Conservation (phyloP, 1,139 yeast genomes). For the Hemisphaericaspora subhashii region DNA sequence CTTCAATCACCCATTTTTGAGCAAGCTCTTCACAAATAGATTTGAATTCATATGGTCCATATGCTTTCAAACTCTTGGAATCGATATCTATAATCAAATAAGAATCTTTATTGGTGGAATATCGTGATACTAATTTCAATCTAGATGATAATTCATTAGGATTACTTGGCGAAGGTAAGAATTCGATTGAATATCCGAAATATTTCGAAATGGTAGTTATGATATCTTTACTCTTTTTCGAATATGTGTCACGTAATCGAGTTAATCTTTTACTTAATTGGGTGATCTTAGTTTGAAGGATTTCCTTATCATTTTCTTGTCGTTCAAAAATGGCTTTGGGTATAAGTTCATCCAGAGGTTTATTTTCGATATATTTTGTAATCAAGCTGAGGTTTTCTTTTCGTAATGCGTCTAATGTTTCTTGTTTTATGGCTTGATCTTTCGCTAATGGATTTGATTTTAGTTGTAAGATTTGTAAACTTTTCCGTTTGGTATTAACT, state of each 20-base stretch:
- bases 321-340: slow-evolving; percentile 71
- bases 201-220: slow-evolving; percentile 66
- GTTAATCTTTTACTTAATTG: slow-evolving; percentile 56
- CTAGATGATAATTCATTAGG: slow-evolving; percentile 45
- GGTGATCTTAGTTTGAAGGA: slow-evolving; percentile 49
- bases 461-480: slow-evolving; percentile 58
- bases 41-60: slow-evolving; percentile 46
- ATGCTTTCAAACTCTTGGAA: slow-evolving; percentile 39
- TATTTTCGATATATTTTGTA: slow-evolving; percentile 19
- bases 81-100: slow-evolving; percentile 41
- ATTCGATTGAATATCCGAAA: slow-evolving; percentile 75
- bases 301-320: slow-evolving; percentile 53
- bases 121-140: slow-evolving; percentile 66
- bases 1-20: slow-evolving; percentile 66
- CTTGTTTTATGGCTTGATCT: slow-evolving; percentile 63
- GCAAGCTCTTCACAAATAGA: slow-evolving; percentile 57
- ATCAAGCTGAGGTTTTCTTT: slow-evolving; percentile 63
- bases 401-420: slow-evolving; percentile 50
- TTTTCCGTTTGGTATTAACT: slow-evolving; percentile 31
- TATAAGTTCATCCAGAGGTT: slow-evolving; percentile 24
- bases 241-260: slow-evolving; percentile 63
- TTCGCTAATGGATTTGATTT: slow-evolving; percentile 65
- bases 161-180: slow-evolving; percentile 61
- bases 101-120: slow-evolving; percentile 27
- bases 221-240: slow-evolving; percentile 73